Base-by-base conservation (phyloP, 2,329 filamentous ascomycete genomes). In the Rutstroemia sp. region DNA sequence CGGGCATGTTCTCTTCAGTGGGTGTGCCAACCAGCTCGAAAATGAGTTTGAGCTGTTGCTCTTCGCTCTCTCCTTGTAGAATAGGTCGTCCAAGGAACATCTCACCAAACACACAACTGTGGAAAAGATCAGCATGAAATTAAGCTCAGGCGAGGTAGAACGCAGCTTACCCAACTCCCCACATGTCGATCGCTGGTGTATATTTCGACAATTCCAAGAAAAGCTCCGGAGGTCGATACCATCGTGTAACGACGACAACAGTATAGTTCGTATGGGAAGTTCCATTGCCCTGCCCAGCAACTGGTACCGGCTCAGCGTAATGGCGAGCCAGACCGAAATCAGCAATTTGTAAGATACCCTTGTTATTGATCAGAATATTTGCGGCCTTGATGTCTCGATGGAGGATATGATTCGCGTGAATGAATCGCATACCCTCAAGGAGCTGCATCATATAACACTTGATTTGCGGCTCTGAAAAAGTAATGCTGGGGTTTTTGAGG, bases 371-470 rank as follows among this genome's bases (percentile, higher is more conserved):
- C 58, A 99, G 82, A 34, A 99, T 79, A 70, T 99, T 99, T 67
- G 94, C 94, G 2, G 94, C 94, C 75, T 99, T 99, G 92, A 99
- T 97, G 68, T 99, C 94, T 69, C 94, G 86, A 71, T 99, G 94
- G 23, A 99, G 77, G 62, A 99, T 97, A 66, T 87, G 81, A 68
- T 81, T 90, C 61, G 91, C 88, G 75, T 99, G 94, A 45, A 99
- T 79, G 72, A 97, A 99, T 61, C 83, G 82, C 39, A 96, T 78
- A 3, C 94, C 94, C 68, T 96, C 87, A 51, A 99, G 81, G 30
- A 99, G 79, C 71, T 99, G 94, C 58, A 94, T 76, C 82, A 99
- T 86, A 73, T 99, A 99, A 75, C 94, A 99, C 72, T 99, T 99
- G 72, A 97, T 95, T 71, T 97, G 92, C 4, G 90, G 81, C 67